Percentiles rank a stretch among this genome's conserved stretches.
Evolutionary conservation across 2,329 filamentous ascomycete species (phyloP).

Genomic region (Aureobasidium subglaciale): DNA sequence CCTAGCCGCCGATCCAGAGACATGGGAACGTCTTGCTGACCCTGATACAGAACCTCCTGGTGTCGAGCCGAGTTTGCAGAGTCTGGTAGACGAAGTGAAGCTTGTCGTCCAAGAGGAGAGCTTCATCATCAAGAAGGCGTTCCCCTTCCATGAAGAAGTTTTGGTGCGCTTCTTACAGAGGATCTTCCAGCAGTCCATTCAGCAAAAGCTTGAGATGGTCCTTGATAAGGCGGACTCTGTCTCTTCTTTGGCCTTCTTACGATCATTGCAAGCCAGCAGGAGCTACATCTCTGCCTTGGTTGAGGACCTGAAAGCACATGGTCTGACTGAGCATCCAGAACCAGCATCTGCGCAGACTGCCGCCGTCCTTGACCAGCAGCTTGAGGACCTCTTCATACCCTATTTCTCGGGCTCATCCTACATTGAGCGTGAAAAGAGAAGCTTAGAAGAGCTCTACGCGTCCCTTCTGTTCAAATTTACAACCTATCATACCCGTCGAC

Average conservation of each 20-base stretch:
- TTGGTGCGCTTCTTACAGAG: constrained; percentile 88
- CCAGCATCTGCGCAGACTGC: constrained; percentile 80
- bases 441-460: constrained; percentile 75
- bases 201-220: constrained; percentile 91
- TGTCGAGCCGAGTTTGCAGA: constrained; percentile 86
- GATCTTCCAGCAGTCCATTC: constrained; percentile 96
- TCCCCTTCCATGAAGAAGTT: constrained; percentile 93
- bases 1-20: constrained; percentile 62
- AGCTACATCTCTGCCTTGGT: constrained; percentile 81
- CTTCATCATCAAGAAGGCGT: constrained; percentile 90
- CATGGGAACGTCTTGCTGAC: constrained; percentile 87
- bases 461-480: constrained; percentile 94
- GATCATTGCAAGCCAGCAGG: constrained; percentile 82
- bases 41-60: constrained; percentile 87
- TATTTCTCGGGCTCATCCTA: constrained; percentile 60
- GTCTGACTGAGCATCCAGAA: constrained; percentile 90
- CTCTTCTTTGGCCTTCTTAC: constrained; percentile 83
- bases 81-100: constrained; percentile 85
- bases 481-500: constrained; percentile 81
- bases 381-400: constrained; percentile 60
- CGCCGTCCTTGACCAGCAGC: constrained; percentile 58
- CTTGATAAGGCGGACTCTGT: constrained; percentile 88
- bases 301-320: constrained; percentile 89
- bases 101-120: constrained; percentile 96
- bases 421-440: constrained; percentile 58